Evolutionary conservation across 345 rosid genomes (phyloP), one percentile per base, ranked within the genome.

Genomic region (Eucalyptus camaldulensis): DNA sequence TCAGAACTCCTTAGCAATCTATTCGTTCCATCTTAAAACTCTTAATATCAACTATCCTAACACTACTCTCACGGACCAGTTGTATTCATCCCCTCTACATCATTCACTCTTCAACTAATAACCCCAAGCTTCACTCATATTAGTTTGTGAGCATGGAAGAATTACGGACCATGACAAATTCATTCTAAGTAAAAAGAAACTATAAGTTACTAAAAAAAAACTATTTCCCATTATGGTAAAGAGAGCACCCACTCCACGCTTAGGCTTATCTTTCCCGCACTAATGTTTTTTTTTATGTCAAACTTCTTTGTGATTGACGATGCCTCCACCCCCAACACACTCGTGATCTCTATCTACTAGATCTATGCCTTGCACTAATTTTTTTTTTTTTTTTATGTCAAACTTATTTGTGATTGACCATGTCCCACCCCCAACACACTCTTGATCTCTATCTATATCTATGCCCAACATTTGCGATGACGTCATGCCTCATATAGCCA

Each of bases 1-100:
- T 53, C 4, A 8, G 0, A 53, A 19, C 24, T 53, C 10, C 24
- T 19, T 53, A 53, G 24, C 24, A 0, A 53, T 53, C 5, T 53
- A 8, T 53, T 19, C 2, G 4, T 19, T 53, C 10, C 2, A 19
- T 53, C 58, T 8, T 53, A 53, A 2, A 53, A 53, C 58, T 53
- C 10, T 0, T 53, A 53, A 10, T 53, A 19, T 19, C 4, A 53
- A 53, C 58, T 53, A 53, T 53, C 10, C 5, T 1, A 0, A 53
- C 10, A 0, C 1, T 0, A 53, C 5, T 53, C 10, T 17, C 5
- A 3, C 0, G 10, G 2, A 53, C 4, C 4, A 53, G 5, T 53
- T 53, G 24, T 53, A 53, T 19, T 53, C 0, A 3, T 51, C 22
- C 4, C 9, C 22, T 51, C 0, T 51, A 0, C 22, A 51, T 51